Conservation (phyloP, 2,329 filamentous ascomycete species). For the Ophiocordyceps unilateralis region DNA sequence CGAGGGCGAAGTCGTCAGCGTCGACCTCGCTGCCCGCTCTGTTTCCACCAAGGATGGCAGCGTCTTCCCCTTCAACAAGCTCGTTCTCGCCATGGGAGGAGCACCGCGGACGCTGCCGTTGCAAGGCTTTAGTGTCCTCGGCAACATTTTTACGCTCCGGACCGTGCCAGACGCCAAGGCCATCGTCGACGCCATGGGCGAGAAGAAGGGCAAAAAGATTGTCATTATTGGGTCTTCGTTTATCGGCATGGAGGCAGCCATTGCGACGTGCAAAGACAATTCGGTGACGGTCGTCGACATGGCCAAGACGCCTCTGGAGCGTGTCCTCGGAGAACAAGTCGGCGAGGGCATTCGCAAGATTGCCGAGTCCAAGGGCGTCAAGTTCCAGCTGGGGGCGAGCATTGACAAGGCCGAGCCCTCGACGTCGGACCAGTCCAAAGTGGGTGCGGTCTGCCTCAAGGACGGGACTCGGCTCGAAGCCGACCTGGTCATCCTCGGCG, state of each 20-base stretch:
- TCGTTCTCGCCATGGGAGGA: constrained; percentile 81
- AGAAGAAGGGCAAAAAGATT: constrained; percentile 75
- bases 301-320: constrained; percentile 71
- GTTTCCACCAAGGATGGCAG: constrained; percentile 61
- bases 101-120: constrained; percentile 59
- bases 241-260: constrained; percentile 96
- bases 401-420: constrained; percentile 74
- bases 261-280: constrained; percentile 64
- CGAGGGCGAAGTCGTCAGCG: constrained; percentile 45
- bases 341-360: constrained; percentile 64
- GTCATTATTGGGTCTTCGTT: constrained; percentile 87
- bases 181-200: constrained; percentile 65
- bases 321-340: constrained; percentile 67
- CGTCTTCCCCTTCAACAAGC: constrained; percentile 64
- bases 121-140: constrained; percentile 68
- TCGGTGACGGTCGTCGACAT: constrained; percentile 75
- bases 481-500: constrained; percentile 80
- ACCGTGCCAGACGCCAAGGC: constrained; percentile 58
- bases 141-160: constrained; percentile 75
- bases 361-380: constrained; percentile 73
- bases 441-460: constrained; percentile 68
- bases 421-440: constrained; percentile 45
- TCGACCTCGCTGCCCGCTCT: constrained; percentile 60
- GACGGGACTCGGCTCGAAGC: constrained; percentile 73
- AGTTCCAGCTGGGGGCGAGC: constrained; percentile 65